Base-by-base conservation (phyloP, 2,329 filamentous ascomycete species). In the Phyllosticta paracitricarpa region DNA sequence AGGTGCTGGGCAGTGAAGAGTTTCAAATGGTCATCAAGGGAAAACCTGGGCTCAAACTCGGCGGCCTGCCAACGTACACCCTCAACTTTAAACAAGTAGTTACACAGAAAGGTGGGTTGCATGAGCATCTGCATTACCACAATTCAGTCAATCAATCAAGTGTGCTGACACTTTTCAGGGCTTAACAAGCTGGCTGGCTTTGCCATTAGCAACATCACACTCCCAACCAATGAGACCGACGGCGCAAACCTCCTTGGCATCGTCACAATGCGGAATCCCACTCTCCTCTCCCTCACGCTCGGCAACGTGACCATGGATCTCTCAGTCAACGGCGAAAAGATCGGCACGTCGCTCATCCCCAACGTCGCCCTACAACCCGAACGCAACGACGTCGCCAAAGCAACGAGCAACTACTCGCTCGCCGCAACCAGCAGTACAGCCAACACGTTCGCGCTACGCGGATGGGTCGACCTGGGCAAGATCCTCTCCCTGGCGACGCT, bases 291-390 rank as follows among this genome's bases (percentile, higher is more conserved):
- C n/a, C 78, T 89, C 58, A 81, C 86, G 35, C 81, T 89, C 78
- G 87, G 87, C 66, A 86, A 88, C 67, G 77, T 83, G 40, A 81
- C 81, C 28, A 86, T 88, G 72, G 73, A 78, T 71, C 84, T 84
- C 68, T 82, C 76, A 66, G 77, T 86, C 58, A 76, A 80, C 54
- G 79, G 76, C 54, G 65, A 72, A 54, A 64, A 75, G 1, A 77
- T 88, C 63, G 87, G 86, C 58, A 79, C 73, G 51, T 73, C 83
- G 7, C 81, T 78, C 64, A 79, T 89, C 63, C 75, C 82, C 65
- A 77, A 87, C 73, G 74, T 89, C 54, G 64, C 79, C 19, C 79
- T 89, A 55, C 69, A 66, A 35, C 86, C 85, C 2, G 87, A 86
- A 62, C 70, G 75, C 67, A 57, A 52, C 33, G 14, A 48, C 4